Percentiles rank a stretch among this genome's conserved stretches.
Evolutionary conservation across 176 grass and related monocot species (phyloP).

Genomic region (Aegilops bicornis): DNA sequence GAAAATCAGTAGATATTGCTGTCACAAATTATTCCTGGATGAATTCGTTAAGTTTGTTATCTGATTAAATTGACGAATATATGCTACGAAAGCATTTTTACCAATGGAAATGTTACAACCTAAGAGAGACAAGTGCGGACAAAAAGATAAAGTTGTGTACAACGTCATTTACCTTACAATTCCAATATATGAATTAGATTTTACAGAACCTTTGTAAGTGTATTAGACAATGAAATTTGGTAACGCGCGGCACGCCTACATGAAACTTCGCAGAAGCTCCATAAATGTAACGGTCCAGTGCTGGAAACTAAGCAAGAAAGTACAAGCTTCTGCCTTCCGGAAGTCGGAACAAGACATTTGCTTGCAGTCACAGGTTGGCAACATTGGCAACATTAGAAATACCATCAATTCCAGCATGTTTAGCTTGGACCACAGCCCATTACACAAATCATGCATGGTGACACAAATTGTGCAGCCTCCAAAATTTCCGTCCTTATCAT

Average conservation of each 20-base stretch:
- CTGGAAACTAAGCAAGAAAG: neutral
- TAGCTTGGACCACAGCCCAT: neutral
- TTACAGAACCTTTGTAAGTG: neutral
- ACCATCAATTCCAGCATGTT: neutral
- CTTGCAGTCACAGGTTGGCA: neutral
- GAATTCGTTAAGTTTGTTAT: neutral
- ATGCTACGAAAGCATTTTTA: neutral
- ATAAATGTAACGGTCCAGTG: neutral
- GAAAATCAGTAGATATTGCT: neutral
- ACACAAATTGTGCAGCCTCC: neutral
- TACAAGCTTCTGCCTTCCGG: neutral
- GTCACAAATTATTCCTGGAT: neutral
- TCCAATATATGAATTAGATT: constrained; percentile 1
- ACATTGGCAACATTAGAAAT: neutral
- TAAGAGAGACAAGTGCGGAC: neutral
- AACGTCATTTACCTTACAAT: neutral
- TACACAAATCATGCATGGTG: neutral
- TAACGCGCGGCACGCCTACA: neutral
- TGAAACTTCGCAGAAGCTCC: neutral
- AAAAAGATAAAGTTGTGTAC: neutral
- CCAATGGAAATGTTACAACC: neutral
- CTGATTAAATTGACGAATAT: neutral
- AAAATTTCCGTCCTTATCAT: neutral
- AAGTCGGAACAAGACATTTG: neutral
- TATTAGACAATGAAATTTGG: neutral